Evolutionary conservation across 148 eudicot species (phyloP).

Genomic region (Chenopodium quinoa): DNA sequence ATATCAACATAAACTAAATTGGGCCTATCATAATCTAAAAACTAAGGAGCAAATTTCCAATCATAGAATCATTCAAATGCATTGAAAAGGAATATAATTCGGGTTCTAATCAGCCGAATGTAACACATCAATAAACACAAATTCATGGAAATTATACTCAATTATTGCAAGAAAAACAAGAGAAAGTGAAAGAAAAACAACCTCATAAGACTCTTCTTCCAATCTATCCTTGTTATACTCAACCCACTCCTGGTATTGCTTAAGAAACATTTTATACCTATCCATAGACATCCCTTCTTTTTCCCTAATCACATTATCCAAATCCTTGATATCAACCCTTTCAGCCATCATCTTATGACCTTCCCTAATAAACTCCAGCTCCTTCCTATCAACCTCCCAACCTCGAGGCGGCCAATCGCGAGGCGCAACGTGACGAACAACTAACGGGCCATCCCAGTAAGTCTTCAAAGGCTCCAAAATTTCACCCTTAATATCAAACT

Average conservation of each 20-base stretch:
- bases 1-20: not conserved
- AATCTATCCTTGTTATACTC: slow-evolving; percentile 74
- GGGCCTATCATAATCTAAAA: not conserved
- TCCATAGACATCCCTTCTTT: slow-evolving; percentile 69
- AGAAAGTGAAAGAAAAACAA: slow-evolving; percentile 11
- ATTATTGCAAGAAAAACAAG: not conserved
- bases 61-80: not conserved
- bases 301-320: slow-evolving; percentile 44
- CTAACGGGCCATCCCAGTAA: slow-evolving; percentile 73
- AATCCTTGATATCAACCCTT: slow-evolving; percentile 52
- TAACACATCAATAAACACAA: not conserved
- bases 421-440: slow-evolving; percentile 77
- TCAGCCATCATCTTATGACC: slow-evolving; percentile 71
- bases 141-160: not conserved
- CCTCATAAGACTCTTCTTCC: slow-evolving; percentile 93
- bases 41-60: not conserved
- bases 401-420: slow-evolving; percentile 97
- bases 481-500: slow-evolving; percentile 82
- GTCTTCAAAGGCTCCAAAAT: slow-evolving; percentile 68
- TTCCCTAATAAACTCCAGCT: slow-evolving; percentile 82
- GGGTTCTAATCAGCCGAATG: not conserved
- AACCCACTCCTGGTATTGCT: slow-evolving; percentile 90
- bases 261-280: slow-evolving; percentile 78
- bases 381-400: slow-evolving; percentile 83
- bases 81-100: not conserved